Conservation (phyloP, 2,329 filamentous ascomycete species). For the Cercospora zeae-maydis region DNA sequence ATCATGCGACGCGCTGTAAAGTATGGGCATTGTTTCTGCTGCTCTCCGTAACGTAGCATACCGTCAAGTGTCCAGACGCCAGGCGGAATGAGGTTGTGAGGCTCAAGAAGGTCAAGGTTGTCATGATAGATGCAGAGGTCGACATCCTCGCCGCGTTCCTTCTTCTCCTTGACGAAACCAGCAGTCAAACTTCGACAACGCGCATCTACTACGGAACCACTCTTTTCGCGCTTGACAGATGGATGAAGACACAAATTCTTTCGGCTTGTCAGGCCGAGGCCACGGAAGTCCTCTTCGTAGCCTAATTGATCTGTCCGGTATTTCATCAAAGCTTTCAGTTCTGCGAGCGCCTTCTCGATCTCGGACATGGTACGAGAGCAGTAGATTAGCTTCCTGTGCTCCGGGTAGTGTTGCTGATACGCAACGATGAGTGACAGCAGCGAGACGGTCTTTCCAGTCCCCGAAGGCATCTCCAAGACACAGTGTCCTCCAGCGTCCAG, state of each 20-base stretch:
- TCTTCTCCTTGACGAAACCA: slow-evolving; percentile 96
- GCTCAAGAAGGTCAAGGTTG: slow-evolving; percentile 93
- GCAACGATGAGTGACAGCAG: slow-evolving; percentile 92
- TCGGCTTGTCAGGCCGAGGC: slow-evolving; percentile 86
- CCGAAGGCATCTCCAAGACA: slow-evolving; percentile 97
- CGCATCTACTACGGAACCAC: slow-evolving; percentile 89
- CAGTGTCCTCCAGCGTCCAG: slow-evolving; percentile 93
- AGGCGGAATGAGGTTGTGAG: slow-evolving; percentile 89
- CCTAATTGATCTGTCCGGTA: slow-evolving; percentile 89
- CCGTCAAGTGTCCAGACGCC: slow-evolving; percentile 95
- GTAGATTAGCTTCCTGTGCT: slow-evolving; percentile 94
- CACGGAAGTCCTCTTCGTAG: slow-evolving; percentile 85
- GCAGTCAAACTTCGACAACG: slow-evolving; percentile 92
- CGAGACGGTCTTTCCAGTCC: slow-evolving; percentile 95
- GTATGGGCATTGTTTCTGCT: slow-evolving; percentile 96
- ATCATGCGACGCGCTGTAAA: slow-evolving; percentile 97
- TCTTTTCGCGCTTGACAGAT: slow-evolving; percentile 94
- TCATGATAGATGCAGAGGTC: slow-evolving; percentile 96
- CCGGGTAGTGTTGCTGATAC: slow-evolving; percentile 90
- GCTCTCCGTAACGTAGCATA: slow-evolving; percentile 82
- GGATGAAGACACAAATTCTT: slow-evolving; percentile 97
- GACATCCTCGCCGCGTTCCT: slow-evolving; percentile 88
- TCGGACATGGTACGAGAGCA: slow-evolving; percentile 99
- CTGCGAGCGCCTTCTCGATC: slow-evolving; percentile 94
- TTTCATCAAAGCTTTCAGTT: slow-evolving; percentile 90